Evolutionary conservation across 495 filamentous ascomycete genomes (phyloP).

Genomic region (Alectoria sarmentosa): DNA sequence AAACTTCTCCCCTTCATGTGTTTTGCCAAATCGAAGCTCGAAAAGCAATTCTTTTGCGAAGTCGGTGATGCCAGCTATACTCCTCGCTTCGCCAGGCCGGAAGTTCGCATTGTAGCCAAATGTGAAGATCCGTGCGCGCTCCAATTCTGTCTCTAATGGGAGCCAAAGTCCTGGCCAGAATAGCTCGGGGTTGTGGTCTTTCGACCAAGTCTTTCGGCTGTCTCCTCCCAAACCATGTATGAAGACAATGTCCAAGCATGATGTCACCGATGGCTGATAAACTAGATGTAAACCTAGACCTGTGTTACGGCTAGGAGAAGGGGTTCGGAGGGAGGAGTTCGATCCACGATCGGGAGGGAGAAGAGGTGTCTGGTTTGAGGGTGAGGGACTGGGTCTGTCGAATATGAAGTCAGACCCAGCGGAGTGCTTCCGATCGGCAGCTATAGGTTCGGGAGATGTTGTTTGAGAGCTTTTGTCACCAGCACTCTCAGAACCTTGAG

Average conservation of each 20-base stretch:
- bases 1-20: constrained; percentile 21
- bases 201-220: constrained; percentile 32
- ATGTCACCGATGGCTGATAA: not conserved
- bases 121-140: constrained; percentile 29
- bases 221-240: constrained; percentile 35
- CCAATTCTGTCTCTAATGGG: constrained; percentile 31
- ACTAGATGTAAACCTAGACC: not conserved
- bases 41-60: constrained; percentile 35
- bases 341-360: not conserved
- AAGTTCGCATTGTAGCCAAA: constrained; percentile 38
- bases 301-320: not conserved
- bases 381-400: too few species aligned
- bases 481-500: too few species aligned
- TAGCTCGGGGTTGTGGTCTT: constrained; percentile 26
- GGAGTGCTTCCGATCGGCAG: too few species aligned
- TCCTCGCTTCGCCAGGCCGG: constrained; percentile 13
- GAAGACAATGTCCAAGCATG: constrained; percentile 34
- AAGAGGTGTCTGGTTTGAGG: too few species aligned
- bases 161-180: constrained; percentile 35
- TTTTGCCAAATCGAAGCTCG: constrained; percentile 29
- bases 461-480: too few species aligned
- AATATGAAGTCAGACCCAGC: too few species aligned
- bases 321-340: too few species aligned
- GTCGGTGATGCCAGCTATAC: constrained; percentile 29
- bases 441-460: too few species aligned